Conservation (phyloP, 495 filamentous ascomycete genomes). For the Bacidia gigantensis region DNA sequence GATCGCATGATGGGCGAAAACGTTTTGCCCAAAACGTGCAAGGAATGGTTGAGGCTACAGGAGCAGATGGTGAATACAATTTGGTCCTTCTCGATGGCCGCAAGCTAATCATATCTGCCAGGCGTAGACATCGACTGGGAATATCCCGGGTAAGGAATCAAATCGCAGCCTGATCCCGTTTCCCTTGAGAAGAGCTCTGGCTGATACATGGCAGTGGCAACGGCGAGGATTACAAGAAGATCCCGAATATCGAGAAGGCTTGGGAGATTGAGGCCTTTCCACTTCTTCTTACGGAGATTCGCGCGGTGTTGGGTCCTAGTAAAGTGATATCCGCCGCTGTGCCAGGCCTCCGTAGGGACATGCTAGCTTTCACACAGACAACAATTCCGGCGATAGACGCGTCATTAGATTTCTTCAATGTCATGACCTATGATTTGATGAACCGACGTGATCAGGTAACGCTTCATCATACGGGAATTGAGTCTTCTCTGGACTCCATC, state of each 20-base stretch:
- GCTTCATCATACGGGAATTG: slow-evolving; percentile 50
- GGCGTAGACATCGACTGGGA: slow-evolving; percentile 67
- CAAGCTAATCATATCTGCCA: slow-evolving; percentile 4
- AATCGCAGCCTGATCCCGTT: background rate
- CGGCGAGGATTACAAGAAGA: slow-evolving; percentile 57
- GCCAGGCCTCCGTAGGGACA: slow-evolving; percentile 51
- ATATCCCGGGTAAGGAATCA: slow-evolving; percentile 46
- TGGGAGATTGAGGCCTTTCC: slow-evolving; percentile 55
- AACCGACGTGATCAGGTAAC: slow-evolving; percentile 59
- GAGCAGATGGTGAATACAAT: slow-evolving; percentile 39
- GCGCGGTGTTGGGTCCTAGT: slow-evolving; percentile 41
- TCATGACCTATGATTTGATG: slow-evolving; percentile 73
- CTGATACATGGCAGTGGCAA: slow-evolving; percentile 42
- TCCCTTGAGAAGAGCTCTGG: background rate
- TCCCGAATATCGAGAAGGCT: slow-evolving; percentile 45
- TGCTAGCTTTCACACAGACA: slow-evolving; percentile 57
- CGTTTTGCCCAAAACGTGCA: slow-evolving; percentile 52
- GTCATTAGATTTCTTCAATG: slow-evolving; percentile 59
- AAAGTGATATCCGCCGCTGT: slow-evolving; percentile 59
- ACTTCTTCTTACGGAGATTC: slow-evolving; percentile 44
- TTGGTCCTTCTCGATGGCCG: background rate
- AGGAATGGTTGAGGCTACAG: slow-evolving; percentile 44
- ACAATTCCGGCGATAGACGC: slow-evolving; percentile 48
- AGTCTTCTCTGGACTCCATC: slow-evolving; percentile 38
- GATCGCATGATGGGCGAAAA: slow-evolving; percentile 35